Evolutionary conservation across 768 basidiomycete species (phyloP), one percentile per base, ranked within the genome.

Genomic region (Termitomyces sp.): DNA sequence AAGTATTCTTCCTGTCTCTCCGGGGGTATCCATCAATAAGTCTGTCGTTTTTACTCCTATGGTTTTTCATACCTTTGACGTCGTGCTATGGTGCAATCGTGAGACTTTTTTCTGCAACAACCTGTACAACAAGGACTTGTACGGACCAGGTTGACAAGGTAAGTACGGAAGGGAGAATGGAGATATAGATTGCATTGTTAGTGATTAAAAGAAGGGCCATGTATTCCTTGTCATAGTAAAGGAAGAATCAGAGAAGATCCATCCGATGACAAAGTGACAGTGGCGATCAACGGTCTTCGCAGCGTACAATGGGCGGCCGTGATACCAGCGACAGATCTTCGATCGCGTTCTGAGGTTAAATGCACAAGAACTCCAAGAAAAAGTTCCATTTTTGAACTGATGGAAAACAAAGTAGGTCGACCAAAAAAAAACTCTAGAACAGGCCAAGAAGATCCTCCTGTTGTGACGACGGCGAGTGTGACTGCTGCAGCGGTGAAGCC

Each of bases 381-480:
- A 33, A 49, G 31, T 5, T 12, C 48, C 31, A 15, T 33, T 22
- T 39, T 31, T 33, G n/a, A 52, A 41, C 5, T 20, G 26, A n/a
- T 15, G 37, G 26, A 24, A 39, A 20, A 29, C 37, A 52, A 52
- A 41, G 51, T 12, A 41, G 26, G 6, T 37, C 24, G 10, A 26
- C 15, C 13, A 28, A 18, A 37, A 16, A 37, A 16, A n/a, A 12
- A 28, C 37, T 64, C 73, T 76, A 82, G 64, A 82, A 82, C 68
- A 82, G 69, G 1, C 81, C 80, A 45, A 82, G 73, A 60, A 82
- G 68, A 65, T 82, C 81, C 9, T 81, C 80, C 65, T 80, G 72
- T 50, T 69, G 72, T 37, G 70, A 72, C 56, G 70, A 72, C 58
- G 69, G 70, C 42, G 64, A 61, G 45, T 69, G 67, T 45, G 64